A percentile compares a stretch with the other conserved stretches of the same genome.
Conservation (phyloP, 192 early-diverging fungal species). For the Coemansia sp. region DNA sequence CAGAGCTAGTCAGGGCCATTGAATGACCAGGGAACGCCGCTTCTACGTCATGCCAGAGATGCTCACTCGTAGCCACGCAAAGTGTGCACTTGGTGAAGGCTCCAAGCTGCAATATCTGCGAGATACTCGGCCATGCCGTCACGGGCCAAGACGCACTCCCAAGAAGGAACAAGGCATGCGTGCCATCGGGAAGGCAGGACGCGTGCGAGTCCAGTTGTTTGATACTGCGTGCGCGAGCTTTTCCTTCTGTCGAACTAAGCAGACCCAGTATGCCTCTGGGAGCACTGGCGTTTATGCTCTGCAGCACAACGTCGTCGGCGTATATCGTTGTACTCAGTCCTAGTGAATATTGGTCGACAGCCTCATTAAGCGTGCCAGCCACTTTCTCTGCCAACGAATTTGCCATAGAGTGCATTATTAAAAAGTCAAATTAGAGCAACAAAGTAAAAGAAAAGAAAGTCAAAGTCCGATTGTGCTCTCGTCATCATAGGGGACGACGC, state of each 20-base stretch:
- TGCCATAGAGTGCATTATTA: neutral
- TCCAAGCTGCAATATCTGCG: neutral
- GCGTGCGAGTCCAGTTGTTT: conserved; percentile 6
- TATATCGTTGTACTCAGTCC: conserved; percentile 46
- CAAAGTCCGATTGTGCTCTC: neutral
- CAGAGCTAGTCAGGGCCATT: conserved; percentile 10
- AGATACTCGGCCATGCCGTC: conserved; percentile 22
- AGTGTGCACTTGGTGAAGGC: conserved; percentile 27
- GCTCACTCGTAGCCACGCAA: conserved; percentile 28
- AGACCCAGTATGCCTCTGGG: conserved; percentile 23
- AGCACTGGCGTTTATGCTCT: conserved; percentile 25
- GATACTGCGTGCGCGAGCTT: conserved; percentile 21
- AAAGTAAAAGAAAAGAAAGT: neutral
- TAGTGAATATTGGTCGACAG: conserved; percentile 23
- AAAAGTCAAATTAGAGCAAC: neutral
- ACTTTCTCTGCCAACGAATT: conserved; percentile 16
- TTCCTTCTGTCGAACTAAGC: conserved; percentile 2
- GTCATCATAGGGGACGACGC: neutral
- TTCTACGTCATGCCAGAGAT: conserved; percentile 29
- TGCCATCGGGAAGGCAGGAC: conserved; percentile 23
- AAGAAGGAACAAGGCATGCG: conserved; percentile 37
- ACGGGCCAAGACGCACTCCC: conserved; percentile 32
- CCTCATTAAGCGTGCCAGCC: conserved; percentile 1
- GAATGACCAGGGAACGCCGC: conserved; percentile 13
- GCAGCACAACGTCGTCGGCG: conserved; percentile 30